A percentile compares a stretch with the other conserved stretches of the same genome.
Conservation (phyloP, 2,329 filamentous ascomycete species). For the Escovopsis sp. region DNA sequence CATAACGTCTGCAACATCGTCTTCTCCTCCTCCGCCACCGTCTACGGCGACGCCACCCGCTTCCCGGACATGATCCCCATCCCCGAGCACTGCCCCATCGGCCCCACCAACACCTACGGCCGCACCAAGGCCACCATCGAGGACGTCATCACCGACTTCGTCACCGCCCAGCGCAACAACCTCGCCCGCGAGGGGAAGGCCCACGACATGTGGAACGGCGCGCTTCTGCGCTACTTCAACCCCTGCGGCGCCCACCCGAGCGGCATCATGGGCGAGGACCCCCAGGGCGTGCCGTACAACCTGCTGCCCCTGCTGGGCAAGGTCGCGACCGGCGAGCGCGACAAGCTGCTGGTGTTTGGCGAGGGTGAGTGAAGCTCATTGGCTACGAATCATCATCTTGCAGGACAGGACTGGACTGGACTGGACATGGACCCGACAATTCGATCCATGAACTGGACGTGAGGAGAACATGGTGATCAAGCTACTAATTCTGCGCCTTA, state of each 20-base stretch:
- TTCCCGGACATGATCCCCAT: constrained; percentile 98
- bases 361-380: constrained; percentile 48
- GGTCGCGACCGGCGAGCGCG: constrained; percentile 86
- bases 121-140: constrained; percentile 92
- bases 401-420: too few species aligned
- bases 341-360: constrained; percentile 89
- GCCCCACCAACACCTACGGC: constrained; percentile 94
- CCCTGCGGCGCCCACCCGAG: constrained; percentile 86
- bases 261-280: constrained; percentile 96
- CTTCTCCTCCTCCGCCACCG: constrained; percentile 94
- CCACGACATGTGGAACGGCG: constrained; percentile 77
- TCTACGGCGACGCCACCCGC: constrained; percentile 94
- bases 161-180: constrained; percentile 75
- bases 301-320: constrained; percentile 85
- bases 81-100: constrained; percentile 88
- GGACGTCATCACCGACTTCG: constrained; percentile 76
- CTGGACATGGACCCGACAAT: too few species aligned
- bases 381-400: constrained; percentile 10
- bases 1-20: constrained; percentile 94
- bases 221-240: constrained; percentile 94
- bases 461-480: too few species aligned
- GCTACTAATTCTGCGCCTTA: constrained; percentile 23
- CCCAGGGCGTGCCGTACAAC: constrained; percentile 90
- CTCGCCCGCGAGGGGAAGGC: constrained; percentile 65
- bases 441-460: too few species aligned